These are phyloP conservation scores for Clonostachys rosea DNA, from an alignment of 2,329 filamentous ascomycete genomes.

Conservation along the genomic window DNA sequence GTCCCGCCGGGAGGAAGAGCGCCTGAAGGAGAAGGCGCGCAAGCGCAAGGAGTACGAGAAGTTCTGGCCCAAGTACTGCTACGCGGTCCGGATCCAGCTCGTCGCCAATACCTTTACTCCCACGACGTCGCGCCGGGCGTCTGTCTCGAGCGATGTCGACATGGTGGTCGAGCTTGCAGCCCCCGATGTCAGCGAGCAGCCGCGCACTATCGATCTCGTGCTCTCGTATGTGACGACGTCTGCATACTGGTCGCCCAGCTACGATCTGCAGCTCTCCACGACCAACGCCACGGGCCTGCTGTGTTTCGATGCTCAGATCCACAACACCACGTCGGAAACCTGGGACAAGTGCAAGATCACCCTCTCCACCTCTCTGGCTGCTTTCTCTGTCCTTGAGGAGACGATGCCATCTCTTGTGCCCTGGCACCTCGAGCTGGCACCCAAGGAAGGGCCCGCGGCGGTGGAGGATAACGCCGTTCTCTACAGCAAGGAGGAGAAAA, in stretches of 20 bases:
- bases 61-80: constrained; percentile 47
- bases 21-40: constrained; percentile 33
- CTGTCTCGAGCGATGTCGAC: constrained; percentile 46
- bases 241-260: constrained; percentile 56
- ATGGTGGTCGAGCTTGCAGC: constrained; percentile 28
- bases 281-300: constrained; percentile 44
- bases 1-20: constrained; percentile 26
- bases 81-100: constrained; percentile 44
- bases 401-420: constrained; percentile 46
- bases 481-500: constrained; percentile 24
- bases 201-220: constrained; percentile 34
- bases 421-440: constrained; percentile 50
- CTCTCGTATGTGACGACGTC: constrained; percentile 55
- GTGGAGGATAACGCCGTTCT: constrained; percentile 30
- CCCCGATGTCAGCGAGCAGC: not conserved
- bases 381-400: constrained; percentile 50
- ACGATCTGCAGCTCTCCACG: constrained; percentile 58
- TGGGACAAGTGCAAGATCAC: constrained; percentile 57
- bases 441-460: constrained; percentile 17
- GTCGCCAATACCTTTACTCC: constrained; percentile 28
- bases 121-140: constrained; percentile 44
- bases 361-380: constrained; percentile 59
- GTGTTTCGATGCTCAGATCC: constrained; percentile 58
- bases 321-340: constrained; percentile 58
- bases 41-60: constrained; percentile 33